A percentile compares a stretch with the other conserved stretches of the same genome.
Evolutionary conservation across 2,329 filamentous ascomycete species (phyloP).

Genomic region (Fusarium goolgardi): DNA sequence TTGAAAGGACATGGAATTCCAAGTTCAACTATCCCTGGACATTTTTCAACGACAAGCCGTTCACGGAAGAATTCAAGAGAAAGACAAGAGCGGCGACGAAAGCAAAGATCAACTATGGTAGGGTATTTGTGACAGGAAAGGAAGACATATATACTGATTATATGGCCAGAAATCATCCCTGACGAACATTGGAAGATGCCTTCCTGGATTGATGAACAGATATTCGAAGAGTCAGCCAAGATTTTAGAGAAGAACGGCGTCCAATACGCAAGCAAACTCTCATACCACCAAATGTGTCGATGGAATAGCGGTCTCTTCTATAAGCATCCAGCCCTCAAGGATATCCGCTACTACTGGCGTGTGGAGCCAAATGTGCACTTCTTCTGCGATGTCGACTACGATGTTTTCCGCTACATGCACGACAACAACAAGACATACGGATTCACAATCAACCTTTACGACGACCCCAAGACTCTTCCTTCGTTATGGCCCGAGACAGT

Average conservation of each 20-base stretch:
- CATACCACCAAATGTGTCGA: slow-evolving; percentile 98
- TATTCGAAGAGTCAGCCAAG: slow-evolving; percentile 86
- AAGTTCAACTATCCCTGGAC: slow-evolving; percentile 99
- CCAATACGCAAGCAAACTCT: slow-evolving; percentile 88
- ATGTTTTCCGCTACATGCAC: slow-evolving; percentile 97
- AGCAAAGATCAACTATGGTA: slow-evolving; percentile 87
- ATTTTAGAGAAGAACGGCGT: slow-evolving; percentile 86
- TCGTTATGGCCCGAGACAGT: slow-evolving; percentile 95
- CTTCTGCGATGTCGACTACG: slow-evolving; percentile 98
- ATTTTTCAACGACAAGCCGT: slow-evolving; percentile 97
- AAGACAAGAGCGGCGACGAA: slow-evolving; percentile 85
- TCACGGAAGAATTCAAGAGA: slow-evolving; percentile 91
- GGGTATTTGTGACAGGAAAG: slow-evolving; percentile 25
- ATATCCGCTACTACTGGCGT: slow-evolving; percentile 95
- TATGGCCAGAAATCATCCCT: slow-evolving; percentile 80
- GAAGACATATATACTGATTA: slow-evolving; percentile 7
- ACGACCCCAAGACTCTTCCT: slow-evolving; percentile 86
- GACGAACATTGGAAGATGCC: slow-evolving; percentile 94
- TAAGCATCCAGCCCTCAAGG: slow-evolving; percentile 86
- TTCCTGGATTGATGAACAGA: slow-evolving; percentile 88
- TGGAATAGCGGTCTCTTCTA: slow-evolving; percentile 99
- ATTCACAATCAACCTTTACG: slow-evolving; percentile 97
- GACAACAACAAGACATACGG: slow-evolving; percentile 99
- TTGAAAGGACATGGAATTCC: slow-evolving; percentile 95
- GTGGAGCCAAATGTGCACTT: slow-evolving; percentile 99